These are phyloP conservation scores for Penicillium aurantiogriseum DNA, from an alignment of 2,329 filamentous ascomycete species.

Conservation along the genomic window DNA sequence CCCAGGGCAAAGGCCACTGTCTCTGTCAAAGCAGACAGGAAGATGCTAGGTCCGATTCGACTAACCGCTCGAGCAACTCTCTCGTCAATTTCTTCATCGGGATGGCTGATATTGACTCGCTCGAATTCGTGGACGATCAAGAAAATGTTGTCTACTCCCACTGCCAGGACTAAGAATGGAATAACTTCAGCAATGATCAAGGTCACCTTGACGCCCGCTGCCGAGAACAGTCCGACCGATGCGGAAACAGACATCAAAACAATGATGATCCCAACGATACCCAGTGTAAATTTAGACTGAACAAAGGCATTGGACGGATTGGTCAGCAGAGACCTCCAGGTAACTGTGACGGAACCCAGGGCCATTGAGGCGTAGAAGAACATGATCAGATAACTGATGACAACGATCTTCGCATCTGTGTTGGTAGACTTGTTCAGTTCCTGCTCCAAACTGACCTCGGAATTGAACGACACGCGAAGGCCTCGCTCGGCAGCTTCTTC, in stretches of 20 bases:
- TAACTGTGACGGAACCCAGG: conserved; percentile 81
- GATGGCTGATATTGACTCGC: conserved; percentile 85
- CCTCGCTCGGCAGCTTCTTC: conserved; percentile 74
- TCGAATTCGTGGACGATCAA: conserved; percentile 98
- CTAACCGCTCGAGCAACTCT: conserved; percentile 85
- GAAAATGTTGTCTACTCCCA: conserved; percentile 99
- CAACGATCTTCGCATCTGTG: conserved; percentile 93
- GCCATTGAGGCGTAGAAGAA: conserved; percentile 95
- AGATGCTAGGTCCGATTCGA: conserved; percentile 92
- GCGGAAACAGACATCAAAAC: conserved; percentile 97
- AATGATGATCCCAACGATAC: conserved; percentile 90
- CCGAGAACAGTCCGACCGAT: conserved; percentile 92
- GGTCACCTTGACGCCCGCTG: conserved; percentile 86
- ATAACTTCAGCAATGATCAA: conserved; percentile 98
- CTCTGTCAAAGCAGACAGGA: conserved; percentile 92
- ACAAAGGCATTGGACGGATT: conserved; percentile 85
- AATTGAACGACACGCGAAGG: conserved; percentile 86
- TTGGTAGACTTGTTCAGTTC: conserved; percentile 98
- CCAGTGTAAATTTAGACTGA: conserved; percentile 93
- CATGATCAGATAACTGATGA: conserved; percentile 98
- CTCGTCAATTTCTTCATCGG: conserved; percentile 82
- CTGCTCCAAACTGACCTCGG: conserved; percentile 90
- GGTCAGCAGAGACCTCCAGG: conserved; percentile 70
- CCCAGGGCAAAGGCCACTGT: conserved; percentile 91
- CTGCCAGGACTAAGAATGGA: conserved; percentile 91